Evolutionary conservation across 1,284 basidiomycete species (phyloP), one percentile per base, ranked within the genome.

Genomic region (Trichosporon sp.): DNA sequence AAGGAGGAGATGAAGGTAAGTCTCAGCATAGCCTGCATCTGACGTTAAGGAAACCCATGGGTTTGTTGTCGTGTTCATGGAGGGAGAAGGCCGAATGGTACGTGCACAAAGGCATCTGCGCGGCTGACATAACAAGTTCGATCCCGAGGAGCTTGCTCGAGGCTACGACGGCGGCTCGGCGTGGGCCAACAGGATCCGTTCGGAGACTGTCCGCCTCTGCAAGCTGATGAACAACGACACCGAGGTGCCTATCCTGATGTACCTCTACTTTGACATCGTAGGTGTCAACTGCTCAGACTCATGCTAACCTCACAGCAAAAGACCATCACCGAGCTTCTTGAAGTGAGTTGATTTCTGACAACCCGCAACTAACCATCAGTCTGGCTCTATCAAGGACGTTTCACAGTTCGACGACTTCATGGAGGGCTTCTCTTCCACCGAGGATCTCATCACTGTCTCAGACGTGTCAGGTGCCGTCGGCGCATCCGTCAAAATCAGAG

Each of bases 381-480:
- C 53, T 2, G 47, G 56, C 3, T 31, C 44, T 5, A 65, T 74
- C 47, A 51, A 66, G 44, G 34, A 69, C 21, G 51, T 66, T 11
- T 38, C 27, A 3, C 64, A 70, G 18, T 69, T 78, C n/a, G 70
- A 73, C 12, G 69, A 72, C 25, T 78, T 80, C 67, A 66, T 75
- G 23, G 75, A 76, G 27, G 75, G 76, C 1, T 68, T 73, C 44
- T 66, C 62, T 13, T 47, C 58, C 1, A 15, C 35, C 2, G 63
- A 63, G 72, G 91, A 90, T n/a, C 78, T 92, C 62, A 89, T 65
- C 35, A 64, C 32, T 21, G 44, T 91, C 63, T 87, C 90, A 1
- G 86, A 71, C 56, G 67, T 93, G 32, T 86, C 91, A 18, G 92
- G 92, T 0, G 91, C 90, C 79, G 67, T 65, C 15, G 71, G 68